These are phyloP conservation scores for Candida rishiriensis DNA, from an alignment of 805 yeast genomes.

Conservation along the genomic window DNA sequence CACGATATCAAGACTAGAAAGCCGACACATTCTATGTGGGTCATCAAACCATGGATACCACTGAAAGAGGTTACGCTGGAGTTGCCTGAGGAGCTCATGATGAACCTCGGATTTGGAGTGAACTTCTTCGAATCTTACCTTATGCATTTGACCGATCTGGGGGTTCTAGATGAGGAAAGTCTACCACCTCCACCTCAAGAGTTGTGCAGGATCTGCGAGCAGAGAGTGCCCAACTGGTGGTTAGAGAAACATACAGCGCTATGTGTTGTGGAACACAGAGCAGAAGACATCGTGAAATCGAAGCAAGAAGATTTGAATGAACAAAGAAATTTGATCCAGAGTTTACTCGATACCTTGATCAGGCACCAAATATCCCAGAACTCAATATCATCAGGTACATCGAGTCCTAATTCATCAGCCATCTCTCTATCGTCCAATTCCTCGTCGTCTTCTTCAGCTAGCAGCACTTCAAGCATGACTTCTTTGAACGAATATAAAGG, in stretches of 20 bases:
- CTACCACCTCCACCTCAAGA: conserved; percentile 80
- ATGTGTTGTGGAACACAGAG: conserved; percentile 80
- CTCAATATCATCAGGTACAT: conserved; percentile 12
- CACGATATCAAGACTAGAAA: conserved; percentile 51
- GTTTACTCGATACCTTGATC: conserved; percentile 38
- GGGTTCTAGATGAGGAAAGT: conserved; percentile 55
- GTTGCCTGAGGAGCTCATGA: conserved; percentile 65
- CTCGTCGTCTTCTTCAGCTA: conserved; percentile 2
- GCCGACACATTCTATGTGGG: conserved; percentile 90
- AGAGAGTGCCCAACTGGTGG: conserved; percentile 93
- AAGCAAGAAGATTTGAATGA: conserved; percentile 75
- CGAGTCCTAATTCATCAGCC: conserved; percentile 23
- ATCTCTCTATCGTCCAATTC: conserved; percentile 25
- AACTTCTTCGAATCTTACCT: conserved; percentile 77
- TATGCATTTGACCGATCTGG: conserved; percentile 56
- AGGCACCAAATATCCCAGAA: conserved; percentile 15
- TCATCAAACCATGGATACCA: conserved; percentile 71
- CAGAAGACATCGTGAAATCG: conserved; percentile 69
- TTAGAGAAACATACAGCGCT: conserved; percentile 85
- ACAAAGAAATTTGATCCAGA: conserved; percentile 50
- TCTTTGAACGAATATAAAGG: conserved; percentile 53
- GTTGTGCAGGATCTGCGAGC: conserved; percentile 89
- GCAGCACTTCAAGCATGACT: conserved; percentile 11
- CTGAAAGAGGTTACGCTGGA: conserved; percentile 59
- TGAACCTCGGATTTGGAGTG: conserved; percentile 83